Conservation (phyloP, 2,329 filamentous ascomycete species). For the Ophidiomyces ophidiicola region DNA sequence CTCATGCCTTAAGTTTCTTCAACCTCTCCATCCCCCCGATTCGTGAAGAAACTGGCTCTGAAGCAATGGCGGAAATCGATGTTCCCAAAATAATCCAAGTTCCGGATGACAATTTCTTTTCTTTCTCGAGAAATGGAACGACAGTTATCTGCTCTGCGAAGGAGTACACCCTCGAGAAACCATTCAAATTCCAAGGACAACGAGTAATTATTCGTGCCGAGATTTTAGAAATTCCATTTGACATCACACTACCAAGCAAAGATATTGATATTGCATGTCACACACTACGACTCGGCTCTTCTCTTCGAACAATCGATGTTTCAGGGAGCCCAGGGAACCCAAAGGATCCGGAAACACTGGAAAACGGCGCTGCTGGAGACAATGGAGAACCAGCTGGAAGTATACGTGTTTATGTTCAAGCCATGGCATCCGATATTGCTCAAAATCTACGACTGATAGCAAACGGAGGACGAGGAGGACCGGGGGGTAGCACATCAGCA, state of each 20-base stretch:
- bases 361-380: neutral
- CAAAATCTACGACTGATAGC: neutral
- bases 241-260: neutral
- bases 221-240: neutral
- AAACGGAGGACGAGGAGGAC: neutral
- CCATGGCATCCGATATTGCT: neutral
- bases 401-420: neutral
- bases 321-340: neutral
- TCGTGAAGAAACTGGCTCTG: too few species aligned
- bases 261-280: neutral
- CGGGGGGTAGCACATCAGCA: neutral
- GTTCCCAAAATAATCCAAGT: neutral
- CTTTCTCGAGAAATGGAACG: neutral
- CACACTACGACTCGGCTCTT: neutral
- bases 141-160: neutral
- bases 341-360: neutral
- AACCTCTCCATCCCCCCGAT: too few species aligned
- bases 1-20: too few species aligned
- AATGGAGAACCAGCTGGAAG: neutral
- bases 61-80: too few species aligned
- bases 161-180: neutral
- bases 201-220: neutral
- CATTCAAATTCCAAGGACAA: neutral
- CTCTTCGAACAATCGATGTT: neutral
- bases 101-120: conserved; percentile 2